Percentiles rank a stretch among this genome's conserved stretches.
These are phyloP conservation scores for Beauveria brongniartii DNA, from an alignment of 2,329 filamentous ascomycete genomes.

Conservation along the genomic window DNA sequence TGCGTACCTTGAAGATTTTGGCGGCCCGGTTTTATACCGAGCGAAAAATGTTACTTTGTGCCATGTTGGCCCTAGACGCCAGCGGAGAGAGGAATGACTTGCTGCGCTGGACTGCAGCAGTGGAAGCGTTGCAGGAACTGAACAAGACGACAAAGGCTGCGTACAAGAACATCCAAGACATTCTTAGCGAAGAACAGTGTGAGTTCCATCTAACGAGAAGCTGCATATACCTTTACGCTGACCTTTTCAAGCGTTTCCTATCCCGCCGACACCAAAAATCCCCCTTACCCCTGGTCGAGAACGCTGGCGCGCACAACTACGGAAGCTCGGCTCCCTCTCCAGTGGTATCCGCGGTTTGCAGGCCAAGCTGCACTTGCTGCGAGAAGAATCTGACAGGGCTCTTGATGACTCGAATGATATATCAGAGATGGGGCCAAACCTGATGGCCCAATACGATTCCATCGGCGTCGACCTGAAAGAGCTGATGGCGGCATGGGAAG, in stretches of 20 bases:
- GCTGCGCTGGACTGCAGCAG: constrained; percentile 67
- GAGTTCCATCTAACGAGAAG: constrained; percentile 26
- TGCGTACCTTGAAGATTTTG: constrained; percentile 72
- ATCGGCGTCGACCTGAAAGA: constrained; percentile 81
- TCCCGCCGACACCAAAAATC: constrained; percentile 48
- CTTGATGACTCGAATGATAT: constrained; percentile 67
- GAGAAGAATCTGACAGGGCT: constrained; percentile 78
- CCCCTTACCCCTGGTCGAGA: constrained; percentile 68
- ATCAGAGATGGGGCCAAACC: constrained; percentile 65
- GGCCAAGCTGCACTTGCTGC: constrained; percentile 85
- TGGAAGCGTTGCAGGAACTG: constrained; percentile 63
- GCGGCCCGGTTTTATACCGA: constrained; percentile 73
- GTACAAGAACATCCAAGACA: constrained; percentile 56
- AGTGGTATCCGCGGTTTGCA: constrained; percentile 86
- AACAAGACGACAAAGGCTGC: constrained; percentile 53
- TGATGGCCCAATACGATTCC: constrained; percentile 88
- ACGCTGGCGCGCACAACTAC: constrained; percentile 75
- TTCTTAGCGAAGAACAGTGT: constrained; percentile 76
- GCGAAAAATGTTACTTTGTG: constrained; percentile 80
- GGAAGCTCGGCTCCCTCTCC: constrained; percentile 80
- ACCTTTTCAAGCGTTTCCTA: constrained; percentile 38
- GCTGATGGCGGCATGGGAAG: constrained; percentile 77
- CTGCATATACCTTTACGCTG: constrained; percentile 10
- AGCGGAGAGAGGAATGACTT: constrained; percentile 71
- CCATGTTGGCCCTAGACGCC: constrained; percentile 79